Evolutionary conservation across 345 rosid species (phyloP).

Genomic region (Salix brachista): DNA sequence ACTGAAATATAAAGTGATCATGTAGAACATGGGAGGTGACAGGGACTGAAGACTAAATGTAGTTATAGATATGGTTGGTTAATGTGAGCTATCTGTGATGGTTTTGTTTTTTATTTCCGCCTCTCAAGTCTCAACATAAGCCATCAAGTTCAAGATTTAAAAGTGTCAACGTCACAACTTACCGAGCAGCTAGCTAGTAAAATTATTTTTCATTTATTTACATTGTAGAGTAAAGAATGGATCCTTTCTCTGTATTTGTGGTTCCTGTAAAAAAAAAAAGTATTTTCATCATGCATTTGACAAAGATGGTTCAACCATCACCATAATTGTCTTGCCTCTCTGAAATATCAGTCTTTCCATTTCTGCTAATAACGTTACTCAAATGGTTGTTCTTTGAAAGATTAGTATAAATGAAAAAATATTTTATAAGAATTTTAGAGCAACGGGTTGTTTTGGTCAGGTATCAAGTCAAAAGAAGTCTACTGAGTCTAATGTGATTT

Average conservation of each 20-base stretch:
- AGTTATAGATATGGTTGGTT: background rate
- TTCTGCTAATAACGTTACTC: background rate
- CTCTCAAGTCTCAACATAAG: background rate
- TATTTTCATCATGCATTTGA: background rate
- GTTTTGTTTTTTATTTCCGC: constrained; percentile 1
- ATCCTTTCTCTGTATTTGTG: background rate
- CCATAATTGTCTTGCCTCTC: background rate
- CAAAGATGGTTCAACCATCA: constrained; percentile 7
- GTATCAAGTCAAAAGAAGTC: background rate
- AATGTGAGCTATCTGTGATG: background rate
- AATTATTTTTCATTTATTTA: background rate
- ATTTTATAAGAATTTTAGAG: background rate
- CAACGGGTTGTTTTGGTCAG: background rate
- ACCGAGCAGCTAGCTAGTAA: background rate
- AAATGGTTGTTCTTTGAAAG: background rate
- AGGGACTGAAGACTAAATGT: background rate
- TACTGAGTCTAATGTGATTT: background rate
- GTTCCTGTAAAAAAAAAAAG: background rate
- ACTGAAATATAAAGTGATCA: constrained; percentile 12
- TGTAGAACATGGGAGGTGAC: constrained; percentile 22
- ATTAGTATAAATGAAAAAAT: background rate
- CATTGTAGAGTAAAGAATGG: background rate
- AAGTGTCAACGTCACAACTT: constrained; percentile 1
- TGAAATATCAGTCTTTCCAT: background rate
- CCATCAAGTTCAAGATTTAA: constrained; percentile 1